Conservation (phyloP, 2,329 filamentous ascomycete genomes). For the Microdochium bolleyi region DNA sequence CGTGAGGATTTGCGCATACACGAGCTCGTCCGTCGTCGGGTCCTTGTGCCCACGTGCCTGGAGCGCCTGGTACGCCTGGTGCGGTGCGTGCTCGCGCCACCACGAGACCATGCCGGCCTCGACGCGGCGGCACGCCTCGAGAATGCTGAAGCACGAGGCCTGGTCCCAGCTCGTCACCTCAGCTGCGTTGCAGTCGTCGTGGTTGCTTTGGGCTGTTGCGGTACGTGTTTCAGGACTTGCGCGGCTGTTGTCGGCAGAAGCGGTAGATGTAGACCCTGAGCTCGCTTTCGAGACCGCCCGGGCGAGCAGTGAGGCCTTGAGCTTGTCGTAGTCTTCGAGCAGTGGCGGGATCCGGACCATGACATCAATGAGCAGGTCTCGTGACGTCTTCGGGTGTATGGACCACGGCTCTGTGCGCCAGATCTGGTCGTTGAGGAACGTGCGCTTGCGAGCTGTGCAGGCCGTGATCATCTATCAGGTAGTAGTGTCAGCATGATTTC, state of each 20-base stretch:
- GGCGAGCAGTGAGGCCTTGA: background rate
- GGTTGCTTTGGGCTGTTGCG: background rate
- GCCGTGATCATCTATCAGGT: background rate
- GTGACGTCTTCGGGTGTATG: background rate
- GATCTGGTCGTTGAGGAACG: background rate
- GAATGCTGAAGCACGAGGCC: background rate
- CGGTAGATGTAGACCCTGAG: too few species aligned
- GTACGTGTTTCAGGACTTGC: too few species aligned
- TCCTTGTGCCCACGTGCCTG: background rate
- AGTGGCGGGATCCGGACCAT: background rate
- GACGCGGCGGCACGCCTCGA: slow-evolving; percentile 7
- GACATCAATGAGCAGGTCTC: background rate
- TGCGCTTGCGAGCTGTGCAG: background rate
- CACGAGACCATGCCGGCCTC: slow-evolving; percentile 5
- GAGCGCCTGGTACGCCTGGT: slow-evolving; percentile 1
- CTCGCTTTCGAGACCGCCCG: background rate
- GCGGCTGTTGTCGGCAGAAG: too few species aligned
- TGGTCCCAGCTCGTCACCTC: background rate
- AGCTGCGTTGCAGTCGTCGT: background rate
- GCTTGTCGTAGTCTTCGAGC: background rate
- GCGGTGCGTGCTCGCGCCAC: slow-evolving; percentile 3
- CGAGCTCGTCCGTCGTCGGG: slow-evolving; percentile 6
- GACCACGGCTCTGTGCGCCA: background rate
- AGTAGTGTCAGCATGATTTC: background rate
- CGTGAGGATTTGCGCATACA: slow-evolving; percentile 4